These are phyloP conservation scores for Prinsepia uniflora DNA, from an alignment of 306 rosid species.

Conservation along the genomic window DNA sequence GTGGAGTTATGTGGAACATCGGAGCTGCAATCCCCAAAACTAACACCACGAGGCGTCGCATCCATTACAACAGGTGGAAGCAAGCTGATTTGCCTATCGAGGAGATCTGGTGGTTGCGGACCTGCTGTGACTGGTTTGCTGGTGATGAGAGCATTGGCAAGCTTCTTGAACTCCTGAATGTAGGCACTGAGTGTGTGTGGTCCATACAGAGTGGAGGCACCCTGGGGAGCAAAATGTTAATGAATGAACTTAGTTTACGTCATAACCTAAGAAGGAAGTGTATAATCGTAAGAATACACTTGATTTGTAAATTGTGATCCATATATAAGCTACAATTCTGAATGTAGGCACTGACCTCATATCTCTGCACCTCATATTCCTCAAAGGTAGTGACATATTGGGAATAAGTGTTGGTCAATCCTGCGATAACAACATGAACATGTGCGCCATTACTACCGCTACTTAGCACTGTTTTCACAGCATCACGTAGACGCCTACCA, in stretches of 20 bases:
- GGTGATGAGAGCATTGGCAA: conserved; percentile 51
- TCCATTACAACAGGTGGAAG: conserved; percentile 80
- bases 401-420: conserved; percentile 82
- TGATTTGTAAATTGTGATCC: background rate
- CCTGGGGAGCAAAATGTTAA: conserved; percentile 41
- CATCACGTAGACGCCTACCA: conserved; percentile 88
- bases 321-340: background rate
- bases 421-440: conserved; percentile 70
- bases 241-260: background rate
- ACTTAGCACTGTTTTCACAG: conserved; percentile 59
- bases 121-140: conserved; percentile 46
- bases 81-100: conserved; percentile 64
- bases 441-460: conserved; percentile 32
- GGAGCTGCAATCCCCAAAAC: conserved; percentile 61
- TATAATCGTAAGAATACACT: background rate
- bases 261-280: background rate
- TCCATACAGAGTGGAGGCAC: conserved; percentile 85
- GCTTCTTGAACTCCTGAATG: conserved; percentile 88
- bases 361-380: conserved; percentile 85
- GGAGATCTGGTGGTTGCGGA: conserved; percentile 82
- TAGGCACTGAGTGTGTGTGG: conserved; percentile 84
- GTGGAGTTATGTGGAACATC: conserved; percentile 68
- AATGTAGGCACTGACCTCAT: conserved; percentile 60
- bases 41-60: conserved; percentile 51
- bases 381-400: conserved; percentile 80